Conservation (phyloP, 768 basidiomycete genomes). For the Lentinula detonsa region DNA sequence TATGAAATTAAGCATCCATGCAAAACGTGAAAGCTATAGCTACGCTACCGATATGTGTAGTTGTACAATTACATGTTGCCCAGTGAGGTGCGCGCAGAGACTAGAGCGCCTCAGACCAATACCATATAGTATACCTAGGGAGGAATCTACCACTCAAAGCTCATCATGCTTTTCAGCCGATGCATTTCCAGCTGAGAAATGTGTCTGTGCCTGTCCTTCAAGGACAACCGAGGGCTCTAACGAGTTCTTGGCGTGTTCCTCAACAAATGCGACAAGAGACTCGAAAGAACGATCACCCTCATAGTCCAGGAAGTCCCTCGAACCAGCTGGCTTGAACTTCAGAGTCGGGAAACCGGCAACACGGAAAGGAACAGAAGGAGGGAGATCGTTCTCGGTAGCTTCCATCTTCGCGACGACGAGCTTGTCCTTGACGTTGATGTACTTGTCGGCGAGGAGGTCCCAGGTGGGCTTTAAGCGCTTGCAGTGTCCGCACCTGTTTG, state of each 20-base stretch:
- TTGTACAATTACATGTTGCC: background rate
- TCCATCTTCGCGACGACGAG: slow-evolving; percentile 93
- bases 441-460: slow-evolving; percentile 88
- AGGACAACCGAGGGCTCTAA: slow-evolving; percentile 25
- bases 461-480: slow-evolving; percentile 94
- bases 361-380: slow-evolving; percentile 81
- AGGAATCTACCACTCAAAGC: slow-evolving; percentile 18
- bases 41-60: background rate
- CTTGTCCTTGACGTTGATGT: slow-evolving; percentile 64
- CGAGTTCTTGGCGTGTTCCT: slow-evolving; percentile 75
- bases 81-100: background rate
- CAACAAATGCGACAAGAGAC: slow-evolving; percentile 76
- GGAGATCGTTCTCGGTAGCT: slow-evolving; percentile 93
- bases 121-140: background rate
- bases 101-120: background rate
- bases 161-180: slow-evolving; percentile 35
- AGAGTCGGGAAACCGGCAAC: slow-evolving; percentile 89
- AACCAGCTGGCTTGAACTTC: slow-evolving; percentile 93
- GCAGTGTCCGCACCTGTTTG: slow-evolving; percentile 82
- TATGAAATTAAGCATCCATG: slow-evolving; percentile 1
- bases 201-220: slow-evolving; percentile 25
- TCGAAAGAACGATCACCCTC: slow-evolving; percentile 89
- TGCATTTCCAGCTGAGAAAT: slow-evolving; percentile 19
- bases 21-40: background rate
- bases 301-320: slow-evolving; percentile 84